phyloP scores from a whole-genome alignment of 805 yeast species.

The Barnettozyma pratensis region DNA sequence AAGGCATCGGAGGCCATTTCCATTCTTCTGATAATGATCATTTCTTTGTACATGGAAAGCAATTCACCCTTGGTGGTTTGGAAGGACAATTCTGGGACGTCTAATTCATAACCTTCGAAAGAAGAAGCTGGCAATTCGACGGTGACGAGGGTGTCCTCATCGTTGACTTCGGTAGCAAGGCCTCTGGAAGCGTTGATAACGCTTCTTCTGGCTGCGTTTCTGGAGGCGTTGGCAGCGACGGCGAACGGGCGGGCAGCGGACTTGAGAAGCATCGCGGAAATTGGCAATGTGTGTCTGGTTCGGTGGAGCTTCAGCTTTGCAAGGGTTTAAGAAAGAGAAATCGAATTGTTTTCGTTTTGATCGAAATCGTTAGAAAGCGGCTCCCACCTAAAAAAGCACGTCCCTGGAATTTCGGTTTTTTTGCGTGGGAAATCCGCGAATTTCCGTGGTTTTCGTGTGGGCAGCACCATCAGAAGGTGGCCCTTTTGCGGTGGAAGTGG shows the following conservation, averaged over 20 bases:
- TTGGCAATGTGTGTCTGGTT: not conserved
- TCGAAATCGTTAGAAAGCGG: not conserved
- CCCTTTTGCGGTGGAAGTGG: too few species aligned
- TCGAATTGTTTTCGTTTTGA: not conserved
- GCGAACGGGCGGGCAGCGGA: constrained; percentile 17
- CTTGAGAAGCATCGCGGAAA: constrained; percentile 8
- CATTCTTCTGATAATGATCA: constrained; percentile 92
- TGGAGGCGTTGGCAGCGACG: not conserved
- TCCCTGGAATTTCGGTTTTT: too few species aligned
- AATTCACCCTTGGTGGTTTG: constrained; percentile 77
- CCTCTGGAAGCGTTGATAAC: constrained; percentile 19
- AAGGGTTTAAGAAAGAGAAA: not conserved
- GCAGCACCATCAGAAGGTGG: too few species aligned
- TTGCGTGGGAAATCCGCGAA: too few species aligned
- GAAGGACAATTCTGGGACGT: constrained; percentile 64
- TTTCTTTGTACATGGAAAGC: constrained; percentile 92
- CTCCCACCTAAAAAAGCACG: too few species aligned
- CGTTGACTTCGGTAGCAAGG: constrained; percentile 23
- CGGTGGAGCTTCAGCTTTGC: not conserved
- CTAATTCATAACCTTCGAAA: constrained; percentile 81
- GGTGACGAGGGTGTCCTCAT: constrained; percentile 28
- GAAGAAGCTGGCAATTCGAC: constrained; percentile 73
- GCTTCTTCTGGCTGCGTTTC: constrained; percentile 7
- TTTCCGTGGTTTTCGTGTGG: too few species aligned
- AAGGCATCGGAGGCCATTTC: constrained; percentile 98